A percentile compares a stretch with the other conserved stretches of the same genome.
Evolutionary conservation across 768 basidiomycete genomes (phyloP).

Genomic region (Hortiboletus flavorubellus): DNA sequence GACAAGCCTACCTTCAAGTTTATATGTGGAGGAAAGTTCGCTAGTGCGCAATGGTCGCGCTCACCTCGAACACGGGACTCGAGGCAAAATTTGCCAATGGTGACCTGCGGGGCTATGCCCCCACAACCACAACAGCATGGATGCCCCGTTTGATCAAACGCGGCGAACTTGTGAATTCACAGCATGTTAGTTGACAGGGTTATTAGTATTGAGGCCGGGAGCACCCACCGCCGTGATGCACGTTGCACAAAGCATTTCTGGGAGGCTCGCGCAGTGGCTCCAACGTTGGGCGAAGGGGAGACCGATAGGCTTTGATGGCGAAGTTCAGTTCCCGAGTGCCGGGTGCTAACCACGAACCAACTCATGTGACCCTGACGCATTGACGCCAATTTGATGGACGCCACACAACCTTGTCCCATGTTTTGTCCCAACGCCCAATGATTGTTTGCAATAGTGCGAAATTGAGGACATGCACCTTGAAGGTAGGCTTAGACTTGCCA

Average conservation of each 20-base stretch:
- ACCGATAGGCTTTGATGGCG: too few relatives aligned
- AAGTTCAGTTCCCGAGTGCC: background rate
- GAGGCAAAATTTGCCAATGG: slow-evolving; percentile 3
- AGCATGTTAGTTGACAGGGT: background rate
- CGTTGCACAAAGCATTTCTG: slow-evolving; percentile 1
- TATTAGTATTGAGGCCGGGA: slow-evolving; percentile 11
- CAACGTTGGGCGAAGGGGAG: background rate
- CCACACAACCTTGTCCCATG: too few relatives aligned
- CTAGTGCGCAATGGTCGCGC: background rate
- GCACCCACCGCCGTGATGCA: slow-evolving; percentile 2
- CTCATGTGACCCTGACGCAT: too few relatives aligned
- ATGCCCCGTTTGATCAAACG: slow-evolving; percentile 8
- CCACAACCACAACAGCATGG: background rate
- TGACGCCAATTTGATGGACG: too few relatives aligned
- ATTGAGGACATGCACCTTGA: background rate
- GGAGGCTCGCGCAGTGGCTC: background rate
- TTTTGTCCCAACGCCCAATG: background rate
- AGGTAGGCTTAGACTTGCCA: too few relatives aligned
- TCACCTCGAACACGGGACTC: slow-evolving; percentile 1
- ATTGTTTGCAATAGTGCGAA: background rate
- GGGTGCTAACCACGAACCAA: too few relatives aligned
- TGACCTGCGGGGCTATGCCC: slow-evolving; percentile 2
- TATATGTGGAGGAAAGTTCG: slow-evolving; percentile 10
- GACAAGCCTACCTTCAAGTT: background rate
- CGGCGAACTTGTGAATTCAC: slow-evolving; percentile 18